Evolutionary conservation across 306 rosid genomes (phyloP), one percentile per base, ranked within the genome.

Genomic region (Abrus pulchellus): DNA sequence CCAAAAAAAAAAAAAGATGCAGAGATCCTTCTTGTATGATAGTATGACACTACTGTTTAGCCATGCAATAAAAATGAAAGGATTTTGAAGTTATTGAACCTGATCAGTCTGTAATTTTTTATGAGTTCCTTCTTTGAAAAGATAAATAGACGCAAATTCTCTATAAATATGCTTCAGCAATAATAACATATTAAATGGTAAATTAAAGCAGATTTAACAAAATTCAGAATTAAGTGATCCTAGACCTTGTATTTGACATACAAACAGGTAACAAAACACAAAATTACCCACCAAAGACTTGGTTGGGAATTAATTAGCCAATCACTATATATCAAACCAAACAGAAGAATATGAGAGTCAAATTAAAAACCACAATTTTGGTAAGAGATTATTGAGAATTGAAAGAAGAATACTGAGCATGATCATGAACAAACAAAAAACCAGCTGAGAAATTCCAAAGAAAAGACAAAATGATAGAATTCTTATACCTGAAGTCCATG

Each of bases 401-500:
- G 9, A 32, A 52, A 78, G 32, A 63, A 62, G 14, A 36, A 60
- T 32, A 9, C 29, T 52, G 7, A 68, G 34, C 48, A 48, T 1
- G 44, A 66, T 36, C 44, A 65, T 29, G 48, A 67, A 81, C 30
- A 38, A 54, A 28, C 11, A 56, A 3, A 40, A 53, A 9, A 33
- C 1, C 64, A 47, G 45, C 36, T n/a, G 9, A 76, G 38, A 80
- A 67, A 66, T 47, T 41, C 54, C 8, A 14, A 76, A n/a, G 10
- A 43, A 73, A n/a, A 67, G 41, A 29, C 5, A 0, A 5, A 55
- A 68, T 27, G 43, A 0, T 74, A 3, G 80, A 65, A 32, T 4
- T 32, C n/a, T 1, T 68, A 33, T 87, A 94, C 99, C 97, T 78
- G 87, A 9, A 79, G 61, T 82, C 41, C 68, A 5, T 80, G 83